These are phyloP conservation scores for Vitis riparia DNA, from an alignment of 164 flowering plant genomes.

Conservation along the genomic window DNA sequence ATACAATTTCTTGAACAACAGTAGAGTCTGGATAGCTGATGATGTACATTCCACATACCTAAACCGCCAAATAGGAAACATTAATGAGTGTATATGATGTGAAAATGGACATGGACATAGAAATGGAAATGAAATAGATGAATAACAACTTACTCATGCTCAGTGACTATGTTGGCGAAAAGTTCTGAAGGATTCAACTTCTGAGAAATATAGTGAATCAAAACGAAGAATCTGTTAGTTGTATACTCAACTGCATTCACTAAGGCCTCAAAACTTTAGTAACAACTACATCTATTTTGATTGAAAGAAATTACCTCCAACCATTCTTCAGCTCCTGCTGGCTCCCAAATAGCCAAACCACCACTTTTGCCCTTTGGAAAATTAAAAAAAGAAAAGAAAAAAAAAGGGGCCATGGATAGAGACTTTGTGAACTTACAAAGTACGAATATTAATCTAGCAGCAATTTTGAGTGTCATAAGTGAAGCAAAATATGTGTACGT, in stretches of 20 bases:
- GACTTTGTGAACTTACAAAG: too few relatives aligned
- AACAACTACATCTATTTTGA: too few relatives aligned
- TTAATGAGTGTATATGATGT: too few relatives aligned
- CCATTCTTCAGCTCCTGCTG: slow-evolving; percentile 35
- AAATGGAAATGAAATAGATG: too few relatives aligned
- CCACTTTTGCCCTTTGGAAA: slow-evolving; percentile 32
- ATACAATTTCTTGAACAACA: slow-evolving; percentile 36
- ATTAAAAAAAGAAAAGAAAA: too few relatives aligned
- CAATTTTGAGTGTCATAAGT: too few relatives aligned
- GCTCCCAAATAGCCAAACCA: slow-evolving; percentile 47
- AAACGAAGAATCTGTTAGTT: neutral
- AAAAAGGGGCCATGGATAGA: too few relatives aligned
- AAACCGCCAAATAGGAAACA: neutral
- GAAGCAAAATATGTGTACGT: neutral
- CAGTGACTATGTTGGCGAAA: slow-evolving; percentile 32
- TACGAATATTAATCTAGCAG: too few relatives aligned
- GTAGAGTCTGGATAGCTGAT: slow-evolving; percentile 34
- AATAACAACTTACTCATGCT: slow-evolving; percentile 22
- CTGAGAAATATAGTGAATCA: slow-evolving; percentile 7
- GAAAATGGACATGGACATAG: too few relatives aligned
- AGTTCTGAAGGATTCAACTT: slow-evolving; percentile 39
- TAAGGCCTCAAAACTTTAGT: neutral
- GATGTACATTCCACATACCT: slow-evolving; percentile 39
- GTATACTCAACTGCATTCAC: neutral
- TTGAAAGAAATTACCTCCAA: slow-evolving; percentile 28